Evolutionary conservation across 768 basidiomycete species (phyloP).

Genomic region (Phallus indusiatus): DNA sequence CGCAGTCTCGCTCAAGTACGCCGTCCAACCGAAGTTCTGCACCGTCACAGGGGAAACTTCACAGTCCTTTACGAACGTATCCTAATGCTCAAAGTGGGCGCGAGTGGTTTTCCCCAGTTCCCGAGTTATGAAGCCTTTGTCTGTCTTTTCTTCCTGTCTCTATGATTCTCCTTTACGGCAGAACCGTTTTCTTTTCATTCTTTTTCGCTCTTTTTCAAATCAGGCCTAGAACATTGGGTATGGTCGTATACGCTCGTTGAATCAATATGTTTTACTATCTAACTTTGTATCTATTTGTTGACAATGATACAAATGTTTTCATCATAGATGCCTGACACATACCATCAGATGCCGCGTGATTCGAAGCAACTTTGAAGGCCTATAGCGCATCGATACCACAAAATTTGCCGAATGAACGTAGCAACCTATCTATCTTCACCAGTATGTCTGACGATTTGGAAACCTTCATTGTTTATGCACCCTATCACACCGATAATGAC

Average conservation of each 20-base stretch:
- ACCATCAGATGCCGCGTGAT: too few species aligned
- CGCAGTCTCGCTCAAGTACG: not conserved
- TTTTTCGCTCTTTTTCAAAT: too few species aligned
- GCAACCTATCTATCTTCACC: not conserved
- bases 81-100: not conserved
- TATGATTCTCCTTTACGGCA: too few species aligned
- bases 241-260: too few species aligned
- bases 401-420: not conserved
- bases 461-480: not conserved
- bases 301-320: too few species aligned
- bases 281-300: too few species aligned
- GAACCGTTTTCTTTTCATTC: too few species aligned
- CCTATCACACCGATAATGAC: not conserved
- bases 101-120: not conserved
- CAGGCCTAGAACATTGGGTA: too few species aligned
- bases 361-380: too few species aligned
- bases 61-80: not conserved
- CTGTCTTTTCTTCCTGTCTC: not conserved
- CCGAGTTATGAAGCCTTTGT: not conserved
- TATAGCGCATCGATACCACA: too few species aligned
- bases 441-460: not conserved
- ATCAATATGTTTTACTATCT: too few species aligned
- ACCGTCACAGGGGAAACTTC: not conserved
- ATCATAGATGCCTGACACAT: too few species aligned
- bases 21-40: not conserved